These are phyloP conservation scores for Gillenia trifoliata DNA, from an alignment of 306 rosid genomes.

Conservation along the genomic window DNA sequence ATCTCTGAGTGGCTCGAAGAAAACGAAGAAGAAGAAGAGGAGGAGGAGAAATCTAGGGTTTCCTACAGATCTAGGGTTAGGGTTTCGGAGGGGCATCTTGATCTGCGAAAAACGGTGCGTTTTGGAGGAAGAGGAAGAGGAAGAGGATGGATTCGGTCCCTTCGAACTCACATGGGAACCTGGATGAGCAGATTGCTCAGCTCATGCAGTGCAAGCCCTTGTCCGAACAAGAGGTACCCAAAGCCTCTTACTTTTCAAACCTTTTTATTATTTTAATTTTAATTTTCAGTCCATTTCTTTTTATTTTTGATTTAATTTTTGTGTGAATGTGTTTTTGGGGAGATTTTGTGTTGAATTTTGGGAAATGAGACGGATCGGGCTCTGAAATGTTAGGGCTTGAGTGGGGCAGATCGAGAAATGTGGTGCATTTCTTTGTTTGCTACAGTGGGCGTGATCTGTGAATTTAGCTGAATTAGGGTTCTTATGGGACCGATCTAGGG, in stretches of 20 bases:
- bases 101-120: constrained; percentile 21
- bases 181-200: constrained; percentile 92
- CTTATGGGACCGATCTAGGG: constrained; percentile 24
- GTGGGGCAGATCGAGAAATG: constrained; percentile 1
- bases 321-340: neutral
- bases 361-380: constrained; percentile 34
- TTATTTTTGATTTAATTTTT: neutral
- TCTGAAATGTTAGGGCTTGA: constrained; percentile 13
- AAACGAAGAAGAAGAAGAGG: constrained; percentile 14
- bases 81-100: constrained; percentile 40
- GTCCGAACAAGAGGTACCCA: constrained; percentile 80
- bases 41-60: constrained; percentile 27
- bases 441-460: constrained; percentile 19
- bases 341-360: neutral
- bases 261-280: neutral
- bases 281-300: neutral
- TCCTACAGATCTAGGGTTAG: constrained; percentile 48
- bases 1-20: constrained; percentile 13
- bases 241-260: neutral
- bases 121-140: constrained; percentile 13
- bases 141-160: constrained; percentile 68
- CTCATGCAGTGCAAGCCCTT: constrained; percentile 99
- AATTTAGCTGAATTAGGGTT: constrained; percentile 20
- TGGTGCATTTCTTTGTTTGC: neutral
- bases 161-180: constrained; percentile 78